phyloP scores from a whole-genome alignment of 1,139 yeast genomes.

The Lodderomyces theae region DNA sequence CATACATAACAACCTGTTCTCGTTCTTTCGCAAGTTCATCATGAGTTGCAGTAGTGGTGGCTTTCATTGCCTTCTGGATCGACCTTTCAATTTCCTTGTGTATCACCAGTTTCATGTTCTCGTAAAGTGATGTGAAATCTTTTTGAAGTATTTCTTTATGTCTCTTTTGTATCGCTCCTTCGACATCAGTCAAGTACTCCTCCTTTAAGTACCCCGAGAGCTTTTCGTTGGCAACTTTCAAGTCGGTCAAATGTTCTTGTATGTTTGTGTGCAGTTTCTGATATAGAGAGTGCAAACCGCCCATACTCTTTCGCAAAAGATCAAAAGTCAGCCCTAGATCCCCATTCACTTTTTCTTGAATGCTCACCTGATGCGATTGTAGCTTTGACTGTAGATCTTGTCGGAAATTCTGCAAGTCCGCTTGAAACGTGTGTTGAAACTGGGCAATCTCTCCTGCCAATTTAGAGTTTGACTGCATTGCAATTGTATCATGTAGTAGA shows the following conservation, averaged over 20 bases:
- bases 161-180: conserved; percentile 7
- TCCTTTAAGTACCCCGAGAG: conserved; percentile 16
- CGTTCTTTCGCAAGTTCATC: conserved; percentile 10
- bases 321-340: conserved; percentile 8
- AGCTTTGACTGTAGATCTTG: conserved; percentile 6
- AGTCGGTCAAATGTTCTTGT: conserved; percentile 13
- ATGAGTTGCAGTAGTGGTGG: conserved; percentile 7
- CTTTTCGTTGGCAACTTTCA: conserved; percentile 17
- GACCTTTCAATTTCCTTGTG: conserved; percentile 9
- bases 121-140: conserved; percentile 7
- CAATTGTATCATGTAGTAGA: conserved; percentile 7
- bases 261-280: conserved; percentile 6
- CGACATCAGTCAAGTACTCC: conserved; percentile 14
- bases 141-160: conserved; percentile 10
- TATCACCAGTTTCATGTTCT: conserved; percentile 9
- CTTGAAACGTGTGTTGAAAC: conserved; percentile 9
- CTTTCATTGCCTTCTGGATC: conserved; percentile 9
- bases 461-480: conserved; percentile 1
- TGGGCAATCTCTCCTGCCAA: background rate
- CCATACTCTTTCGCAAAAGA: conserved; percentile 8
- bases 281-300: conserved; percentile 8
- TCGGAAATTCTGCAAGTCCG: conserved; percentile 6
- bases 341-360: conserved; percentile 8
- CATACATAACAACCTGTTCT: conserved; percentile 5
- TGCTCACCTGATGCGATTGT: conserved; percentile 6